Base-by-base conservation (phyloP, 768 basidiomycete species). In the Podaxis mareebaensis region DNA sequence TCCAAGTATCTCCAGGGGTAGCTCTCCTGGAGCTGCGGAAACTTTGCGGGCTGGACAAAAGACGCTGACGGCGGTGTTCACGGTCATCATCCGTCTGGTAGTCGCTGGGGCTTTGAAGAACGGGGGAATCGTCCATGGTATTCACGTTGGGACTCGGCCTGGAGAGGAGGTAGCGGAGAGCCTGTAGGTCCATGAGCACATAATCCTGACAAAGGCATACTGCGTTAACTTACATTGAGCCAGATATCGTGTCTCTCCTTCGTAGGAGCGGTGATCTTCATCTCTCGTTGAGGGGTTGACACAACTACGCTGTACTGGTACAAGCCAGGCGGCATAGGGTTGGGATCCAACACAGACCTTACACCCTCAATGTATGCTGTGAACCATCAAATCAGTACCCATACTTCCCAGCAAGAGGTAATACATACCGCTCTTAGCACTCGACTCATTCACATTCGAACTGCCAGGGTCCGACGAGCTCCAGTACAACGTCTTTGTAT, bases 401-500 rank as follows among this genome's bases (percentile, higher is more conserved):
- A 12, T 20, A 24, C 22, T 4, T 15, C 64, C 28, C 60, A 63
- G 60, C 48, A 44, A 61, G 30, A 24, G 46, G 58, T 51, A 30
- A 44, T 63, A 87, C 95, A 68, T 77, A 98, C 96, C 95, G 74
- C 93, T 96, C 86, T 97, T 98, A 13, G 96, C 93, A 73, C 90
- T 96, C 7, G 93, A 93, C 78, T 98, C 95, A 1, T 90, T 86
- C 17, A 94, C 92, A 68, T 88, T 88, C 42, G 86, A 85, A 26
- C 93, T 92, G 30, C 94, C 95, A 55, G 96, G 97, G 77, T 99
- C 96, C 10, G 89, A 87, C 17, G 92, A 90, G 70, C 93, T 94
- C 97, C 97, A 99, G 75, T 99, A 98, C 63, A 99, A 71, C 4
- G 95, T 98, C 80, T 93, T 94, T 44, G 96, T 99, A 73, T 99